These are phyloP conservation scores for Zymoseptoria pseudotritici DNA, from an alignment of 2,329 filamentous ascomycete species.

Conservation along the genomic window DNA sequence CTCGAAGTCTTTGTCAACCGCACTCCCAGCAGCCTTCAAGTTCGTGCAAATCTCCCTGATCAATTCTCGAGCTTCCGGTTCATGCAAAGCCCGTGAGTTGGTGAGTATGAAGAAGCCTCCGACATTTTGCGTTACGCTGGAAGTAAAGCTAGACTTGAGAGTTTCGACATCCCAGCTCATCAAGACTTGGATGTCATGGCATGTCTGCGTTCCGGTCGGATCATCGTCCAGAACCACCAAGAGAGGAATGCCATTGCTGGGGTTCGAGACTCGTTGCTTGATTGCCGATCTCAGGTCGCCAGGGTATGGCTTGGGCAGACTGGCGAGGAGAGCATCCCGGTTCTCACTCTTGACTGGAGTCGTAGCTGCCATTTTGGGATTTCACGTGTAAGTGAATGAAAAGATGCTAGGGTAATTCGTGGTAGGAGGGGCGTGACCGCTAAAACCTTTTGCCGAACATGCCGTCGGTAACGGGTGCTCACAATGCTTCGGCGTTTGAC, in stretches of 20 bases:
- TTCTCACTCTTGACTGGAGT: background rate
- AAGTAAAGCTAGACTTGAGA: conserved; percentile 39
- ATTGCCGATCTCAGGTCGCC: conserved; percentile 6
- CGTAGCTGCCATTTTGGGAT: background rate
- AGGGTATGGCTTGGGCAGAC: conserved; percentile 5
- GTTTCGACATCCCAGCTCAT: conserved; percentile 46
- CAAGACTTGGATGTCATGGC: conserved; percentile 49
- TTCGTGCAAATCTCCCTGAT: conserved; percentile 47
- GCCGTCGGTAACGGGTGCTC: too few relatives aligned
- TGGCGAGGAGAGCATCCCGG: conserved; percentile 5
- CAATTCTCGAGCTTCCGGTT: conserved; percentile 40
- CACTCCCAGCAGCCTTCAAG: conserved; percentile 38
- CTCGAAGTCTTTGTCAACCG: conserved; percentile 39
- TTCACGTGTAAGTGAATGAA: background rate
- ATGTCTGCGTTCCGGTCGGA: conserved; percentile 53
- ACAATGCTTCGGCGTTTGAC: background rate
- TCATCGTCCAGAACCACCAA: conserved; percentile 11
- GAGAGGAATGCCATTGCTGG: conserved; percentile 3
- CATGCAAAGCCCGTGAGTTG: conserved; percentile 51
- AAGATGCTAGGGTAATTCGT: background rate
- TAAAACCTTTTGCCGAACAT: background rate
- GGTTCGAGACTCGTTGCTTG: conserved; percentile 4
- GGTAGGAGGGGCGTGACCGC: background rate
- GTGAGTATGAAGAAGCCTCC: conserved; percentile 55
- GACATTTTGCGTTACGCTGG: conserved; percentile 1